Evolutionary conservation across 169 alveolate genomes (phyloP), one percentile per base, ranked within the genome.

Genomic region (Cryptosporidium baileyi): DNA sequence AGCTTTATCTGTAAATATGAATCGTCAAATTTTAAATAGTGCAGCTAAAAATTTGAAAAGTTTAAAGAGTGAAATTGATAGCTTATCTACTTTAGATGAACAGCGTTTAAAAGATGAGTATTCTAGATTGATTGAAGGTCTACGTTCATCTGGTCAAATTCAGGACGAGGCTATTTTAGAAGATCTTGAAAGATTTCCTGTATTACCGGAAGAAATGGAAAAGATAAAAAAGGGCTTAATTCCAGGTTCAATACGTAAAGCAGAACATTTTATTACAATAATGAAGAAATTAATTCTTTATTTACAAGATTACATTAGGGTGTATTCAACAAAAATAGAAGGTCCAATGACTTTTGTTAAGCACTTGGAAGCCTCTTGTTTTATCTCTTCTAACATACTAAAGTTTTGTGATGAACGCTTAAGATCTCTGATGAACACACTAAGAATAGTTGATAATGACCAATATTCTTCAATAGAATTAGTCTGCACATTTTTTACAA

Each of bases 231-330:
- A 90, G 74, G 92, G 91, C 1, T 85, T 85, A 0, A 91, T 97
- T 1, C 99, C 99, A 2, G 98, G 98, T 1, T 89, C 93, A 47
- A 97, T 97, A 7, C 92, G 98, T 30, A 93, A 93, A 52, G 98
- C 99, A 11, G 98, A 95, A 80, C 98, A 96, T 61, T 97, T 97
- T 88, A 80, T 96, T 34, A 85, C 92, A 32, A 91, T 95, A 52
- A 80, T 96, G 91, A 94, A 96, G 80, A 89, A 93, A 44, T 91
- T 97, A 11, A 95, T 96, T 1, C 93, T 94, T n/a, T 95, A 94
- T 80, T 81, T 96, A 51, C 95, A 96, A 52, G 92, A 94, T 44
- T 95, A 95, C 80, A 89, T 94, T 28, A 93, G 93, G 26, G 94
- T 93, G 6, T 90, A 88, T 26, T 94, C 94, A 34, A 91, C 95